phyloP scores from a whole-genome alignment of 257 asterid genomes.

The Solanum pinnatisectum region DNA sequence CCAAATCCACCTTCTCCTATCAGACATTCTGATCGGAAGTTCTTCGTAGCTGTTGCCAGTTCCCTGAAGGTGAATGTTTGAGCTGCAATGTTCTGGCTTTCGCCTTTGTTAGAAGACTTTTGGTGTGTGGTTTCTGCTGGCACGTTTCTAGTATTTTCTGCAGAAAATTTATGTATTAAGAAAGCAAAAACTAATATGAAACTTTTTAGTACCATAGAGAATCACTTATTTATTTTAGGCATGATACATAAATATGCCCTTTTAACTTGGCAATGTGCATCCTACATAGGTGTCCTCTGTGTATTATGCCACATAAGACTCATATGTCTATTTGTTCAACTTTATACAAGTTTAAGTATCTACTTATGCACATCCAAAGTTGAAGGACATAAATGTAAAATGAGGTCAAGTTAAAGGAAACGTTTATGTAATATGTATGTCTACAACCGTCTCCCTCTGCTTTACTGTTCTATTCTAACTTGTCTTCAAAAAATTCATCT shows the following conservation, averaged over 20 bases:
- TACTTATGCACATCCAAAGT: too few species aligned
- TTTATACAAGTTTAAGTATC: too few species aligned
- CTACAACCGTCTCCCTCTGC: neutral
- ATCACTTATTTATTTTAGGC: neutral
- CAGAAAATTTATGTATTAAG: neutral
- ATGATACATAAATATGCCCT: too few species aligned
- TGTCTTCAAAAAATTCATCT: neutral
- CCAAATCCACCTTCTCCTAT: conserved; percentile 95
- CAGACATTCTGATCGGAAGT: conserved; percentile 71
- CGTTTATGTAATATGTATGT: neutral
- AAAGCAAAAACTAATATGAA: neutral
- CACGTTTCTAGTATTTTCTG: conserved; percentile 10
- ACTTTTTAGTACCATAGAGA: neutral
- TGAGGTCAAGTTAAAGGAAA: neutral
- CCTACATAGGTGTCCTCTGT: too few species aligned
- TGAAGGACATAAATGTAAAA: neutral
- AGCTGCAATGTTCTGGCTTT: conserved; percentile 49
- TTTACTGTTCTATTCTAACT: neutral
- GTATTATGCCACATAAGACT: neutral
- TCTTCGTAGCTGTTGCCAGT: conserved; percentile 79
- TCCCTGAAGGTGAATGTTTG: conserved; percentile 82
- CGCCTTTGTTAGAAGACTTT: conserved; percentile 13
- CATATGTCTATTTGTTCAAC: neutral
- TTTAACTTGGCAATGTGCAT: neutral
- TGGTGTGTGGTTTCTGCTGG: conserved; percentile 11